A percentile compares a stretch with the other conserved stretches of the same genome.
Evolutionary conservation across 73 alveolate genomes (phyloP).

Genomic region (Tetrahymena malaccensis): DNA sequence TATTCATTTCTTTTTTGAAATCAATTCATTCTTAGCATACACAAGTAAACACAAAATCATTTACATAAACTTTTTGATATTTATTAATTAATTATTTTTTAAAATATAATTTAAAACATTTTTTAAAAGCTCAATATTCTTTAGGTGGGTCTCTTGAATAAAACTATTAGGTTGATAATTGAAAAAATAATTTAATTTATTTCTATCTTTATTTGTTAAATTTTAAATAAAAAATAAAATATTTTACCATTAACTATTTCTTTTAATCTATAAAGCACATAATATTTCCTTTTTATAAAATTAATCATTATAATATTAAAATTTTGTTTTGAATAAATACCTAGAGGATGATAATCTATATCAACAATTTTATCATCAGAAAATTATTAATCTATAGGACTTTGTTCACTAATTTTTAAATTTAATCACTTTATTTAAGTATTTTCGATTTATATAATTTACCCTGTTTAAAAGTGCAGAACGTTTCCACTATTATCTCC

Average conservation of each 20-base stretch:
- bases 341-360: neutral
- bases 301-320: neutral
- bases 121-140: neutral
- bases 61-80: too few species aligned
- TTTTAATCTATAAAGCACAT: neutral
- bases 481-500: neutral
- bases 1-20: neutral
- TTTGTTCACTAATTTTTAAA: neutral
- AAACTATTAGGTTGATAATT: neutral
- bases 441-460: neutral
- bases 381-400: neutral
- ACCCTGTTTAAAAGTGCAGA: neutral
- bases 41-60: too few species aligned
- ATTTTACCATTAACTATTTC: neutral
- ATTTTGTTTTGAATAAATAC: neutral
- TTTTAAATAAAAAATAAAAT: neutral
- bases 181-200: neutral
- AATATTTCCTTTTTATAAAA: neutral
- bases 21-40: too few species aligned
- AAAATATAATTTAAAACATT: too few species aligned
- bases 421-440: neutral
- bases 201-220: too few species aligned
- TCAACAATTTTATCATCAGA: neutral
- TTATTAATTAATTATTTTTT: too few species aligned
- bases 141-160: neutral